Evolutionary conservation across 1,284 basidiomycete species (phyloP).

Genomic region (Cryptococcus neoformans): DNA sequence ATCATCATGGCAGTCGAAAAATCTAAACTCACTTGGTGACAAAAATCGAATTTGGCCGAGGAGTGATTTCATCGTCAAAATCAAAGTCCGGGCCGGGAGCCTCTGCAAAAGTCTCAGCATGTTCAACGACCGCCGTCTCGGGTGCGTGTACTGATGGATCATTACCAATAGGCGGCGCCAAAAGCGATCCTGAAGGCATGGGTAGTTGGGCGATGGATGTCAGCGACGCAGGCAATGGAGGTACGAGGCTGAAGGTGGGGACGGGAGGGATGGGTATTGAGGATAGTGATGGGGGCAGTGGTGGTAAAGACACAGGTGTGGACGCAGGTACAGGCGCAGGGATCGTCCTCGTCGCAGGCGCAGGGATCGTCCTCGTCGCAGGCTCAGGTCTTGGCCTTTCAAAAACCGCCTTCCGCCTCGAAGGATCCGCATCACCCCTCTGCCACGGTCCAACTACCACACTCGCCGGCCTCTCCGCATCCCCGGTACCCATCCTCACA

Average conservation of each 20-base stretch:
- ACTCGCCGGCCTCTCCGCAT: constrained; percentile 33
- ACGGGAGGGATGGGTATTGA: too few relatives aligned
- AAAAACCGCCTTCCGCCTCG: constrained; percentile 31
- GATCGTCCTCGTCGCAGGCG: background rate
- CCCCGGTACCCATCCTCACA: constrained; percentile 31
- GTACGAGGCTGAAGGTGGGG: too few relatives aligned
- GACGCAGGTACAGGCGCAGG: background rate
- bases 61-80: constrained; percentile 18
- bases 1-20: background rate
- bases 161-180: too few relatives aligned
- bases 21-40: constrained; percentile 39
- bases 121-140: too few relatives aligned
- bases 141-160: too few relatives aligned
- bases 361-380: background rate
- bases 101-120: constrained; percentile 2
- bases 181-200: too few relatives aligned
- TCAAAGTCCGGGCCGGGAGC: background rate
- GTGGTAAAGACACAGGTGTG: background rate
- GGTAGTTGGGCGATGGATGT: too few relatives aligned
- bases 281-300: background rate
- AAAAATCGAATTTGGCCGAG: constrained; percentile 32
- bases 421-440: constrained; percentile 44
- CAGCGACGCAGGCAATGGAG: too few relatives aligned
- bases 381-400: constrained; percentile 15
- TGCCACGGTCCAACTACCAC: constrained; percentile 42